Conservation (phyloP, 2,329 filamentous ascomycete genomes). For the Berkeleyomyces rouxiae region DNA sequence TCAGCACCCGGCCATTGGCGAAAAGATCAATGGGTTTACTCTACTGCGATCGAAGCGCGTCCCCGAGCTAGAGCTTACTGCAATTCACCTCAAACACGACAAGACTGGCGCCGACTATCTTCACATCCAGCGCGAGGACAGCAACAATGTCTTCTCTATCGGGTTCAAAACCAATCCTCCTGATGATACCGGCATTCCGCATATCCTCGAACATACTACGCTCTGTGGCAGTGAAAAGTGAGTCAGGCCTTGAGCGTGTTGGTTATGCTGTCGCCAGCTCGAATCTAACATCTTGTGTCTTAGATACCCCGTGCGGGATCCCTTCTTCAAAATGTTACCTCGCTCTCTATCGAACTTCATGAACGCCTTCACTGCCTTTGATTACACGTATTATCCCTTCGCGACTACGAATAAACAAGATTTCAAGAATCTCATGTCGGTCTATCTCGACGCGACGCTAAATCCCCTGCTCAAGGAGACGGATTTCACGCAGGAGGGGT, state of each 20-base stretch:
- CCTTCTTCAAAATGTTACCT: conserved; percentile 99
- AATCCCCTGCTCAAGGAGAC: conserved; percentile 76
- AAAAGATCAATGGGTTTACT: conserved; percentile 86
- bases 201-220: conserved; percentile 95
- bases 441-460: conserved; percentile 89
- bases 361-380: conserved; percentile 94
- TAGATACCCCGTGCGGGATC: conserved; percentile 91
- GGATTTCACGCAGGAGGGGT: conserved; percentile 93
- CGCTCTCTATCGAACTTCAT: conserved; percentile 98
- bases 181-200: conserved; percentile 87
- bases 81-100: conserved; percentile 78
- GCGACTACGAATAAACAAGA: conserved; percentile 92
- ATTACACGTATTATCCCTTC: conserved; percentile 96
- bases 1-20: conserved; percentile 49
- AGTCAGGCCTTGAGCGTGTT: conserved; percentile 14
- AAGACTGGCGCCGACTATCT: conserved; percentile 93
- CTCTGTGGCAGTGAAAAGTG: conserved; percentile 89
- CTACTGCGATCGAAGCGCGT: conserved; percentile 79
- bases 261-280: conserved; percentile 1
- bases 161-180: conserved; percentile 98
- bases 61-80: conserved; percentile 82
- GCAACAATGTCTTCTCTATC: conserved; percentile 98
- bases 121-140: conserved; percentile 85
- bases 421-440: conserved; percentile 88
- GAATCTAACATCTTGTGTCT: conserved; percentile 18